Evolutionary conservation across 768 basidiomycete genomes (phyloP), one percentile per base, ranked within the genome.

Genomic region (Kwoniella bestiolae): DNA sequence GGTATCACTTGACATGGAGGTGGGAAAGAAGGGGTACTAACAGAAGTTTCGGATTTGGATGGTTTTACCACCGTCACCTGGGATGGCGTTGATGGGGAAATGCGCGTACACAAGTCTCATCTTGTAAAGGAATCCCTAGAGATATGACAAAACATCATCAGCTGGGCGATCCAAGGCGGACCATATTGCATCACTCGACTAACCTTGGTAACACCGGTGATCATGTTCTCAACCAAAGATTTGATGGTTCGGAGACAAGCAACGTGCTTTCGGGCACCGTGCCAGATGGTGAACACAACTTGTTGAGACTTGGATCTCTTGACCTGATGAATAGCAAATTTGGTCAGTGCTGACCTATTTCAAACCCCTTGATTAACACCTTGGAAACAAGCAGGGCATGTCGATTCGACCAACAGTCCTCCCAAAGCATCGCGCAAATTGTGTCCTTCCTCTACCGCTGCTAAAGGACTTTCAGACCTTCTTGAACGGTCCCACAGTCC

Each of bases 51-150:
- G 70, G 80, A 82, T 81, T 65, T 81, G 79, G 62, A 82, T 68
- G 57, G 73, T 65, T 51, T 70, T 68, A 56, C 80, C 80, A 60
- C 77, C 80, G 29, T 77, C 77, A 50, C 56, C 61, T 56, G 80
- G 80, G 82, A 96, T 95, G 81, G 90, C 90, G 86, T 99, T 99
- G 86, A 99, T 96, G 67, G 96, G 96, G 86, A 99, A 99, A 86
- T 99, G 96, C 75, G 96, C 96, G 80, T 98, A 99, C 57, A 99
- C 96, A 28, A 93, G 87, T 75, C 94, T 92, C 95, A 99, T 97
- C 90, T 98, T 99, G 88, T 99, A 99, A 76, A 89, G 88, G 89
- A 98, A 99, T 68, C 96, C 96, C 94, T 94, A 73, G 8, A 47
- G 5, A n/a, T n/a, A n/a, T 38, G 60, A 16, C 56, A 51, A 47